Evolutionary conservation across 2,329 filamentous ascomycete species (phyloP), one percentile per base, ranked within the genome.

Genomic region (Trichoderma atroviride): DNA sequence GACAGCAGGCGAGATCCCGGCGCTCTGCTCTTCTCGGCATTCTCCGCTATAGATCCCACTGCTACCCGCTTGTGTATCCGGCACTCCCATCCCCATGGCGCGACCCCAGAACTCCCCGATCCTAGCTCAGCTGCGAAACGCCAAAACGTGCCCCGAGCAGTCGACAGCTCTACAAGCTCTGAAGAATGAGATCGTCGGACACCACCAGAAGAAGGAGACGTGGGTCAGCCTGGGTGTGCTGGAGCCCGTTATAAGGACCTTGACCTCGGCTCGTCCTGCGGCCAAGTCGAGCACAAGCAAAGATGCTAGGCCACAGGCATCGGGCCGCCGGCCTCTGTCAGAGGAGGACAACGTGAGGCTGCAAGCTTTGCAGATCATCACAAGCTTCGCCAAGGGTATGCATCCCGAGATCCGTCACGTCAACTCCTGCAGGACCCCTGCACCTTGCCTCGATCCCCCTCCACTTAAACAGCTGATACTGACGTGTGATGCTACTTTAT

Each of bases 131-230:
- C 82, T 91, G 68, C 84, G 84, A 72, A 85, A 82, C 74, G 85
- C 89, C 11, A 83, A 81, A 72, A 83, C 81, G 43, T 78, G 81
- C 58, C 73, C 80, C 27, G 86, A 89, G 72, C 86, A 87, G 74
- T 82, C 87, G 52, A 82, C 84, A 31, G 87, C 89, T 61, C 84
- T 97, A 56, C 88, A 90, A 73, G 84, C 85, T 53, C 83, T 99
- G 35, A 98, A 97, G 83, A 96, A 97, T 79, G 92, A 96, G 72
- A 87, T 97, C 59, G 89, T 97, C 70, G 96, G 96, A 29, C 93
- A 98, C 79, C 86, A 91, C 40, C 90, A 95, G 79, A 90, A 91
- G 78, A 99, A 99, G 81, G 91, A 95, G 80, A 81, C 88, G 69
- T 94, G 91, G 84, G 85, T 97, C 52, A 84, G 84, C 69, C 82